These are phyloP conservation scores for Canariomyces notabilis DNA, from an alignment of 2,329 filamentous ascomycete species.

Conservation along the genomic window DNA sequence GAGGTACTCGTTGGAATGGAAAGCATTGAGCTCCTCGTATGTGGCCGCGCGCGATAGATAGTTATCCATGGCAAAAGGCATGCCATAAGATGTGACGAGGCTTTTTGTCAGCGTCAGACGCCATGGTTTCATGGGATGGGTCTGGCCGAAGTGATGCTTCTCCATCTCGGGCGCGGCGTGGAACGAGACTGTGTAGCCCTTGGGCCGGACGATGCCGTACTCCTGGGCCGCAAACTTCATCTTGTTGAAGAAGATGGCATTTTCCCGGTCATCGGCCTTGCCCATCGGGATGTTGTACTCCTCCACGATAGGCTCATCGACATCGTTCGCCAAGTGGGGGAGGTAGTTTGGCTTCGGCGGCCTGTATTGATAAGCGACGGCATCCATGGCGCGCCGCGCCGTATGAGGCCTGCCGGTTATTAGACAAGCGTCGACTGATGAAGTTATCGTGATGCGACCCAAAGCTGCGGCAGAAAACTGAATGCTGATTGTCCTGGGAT, in stretches of 20 bases:
- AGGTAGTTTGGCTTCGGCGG: constrained; percentile 57
- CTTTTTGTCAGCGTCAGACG: constrained; percentile 92
- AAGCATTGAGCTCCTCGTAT: constrained; percentile 79
- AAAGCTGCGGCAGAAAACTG: not conserved
- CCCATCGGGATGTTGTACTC: constrained; percentile 48
- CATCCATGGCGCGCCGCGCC: constrained; percentile 32
- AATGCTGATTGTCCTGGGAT: not conserved
- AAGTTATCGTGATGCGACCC: not conserved
- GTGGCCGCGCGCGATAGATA: constrained; percentile 80
- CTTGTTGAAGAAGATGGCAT: constrained; percentile 53
- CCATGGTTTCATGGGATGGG: constrained; percentile 99
- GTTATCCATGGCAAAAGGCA: constrained; percentile 95
- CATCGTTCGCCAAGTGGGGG: constrained; percentile 48
- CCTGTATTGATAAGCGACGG: constrained; percentile 47
- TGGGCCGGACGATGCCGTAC: constrained; percentile 70
- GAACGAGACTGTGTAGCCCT: constrained; percentile 88
- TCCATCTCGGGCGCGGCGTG: constrained; percentile 95
- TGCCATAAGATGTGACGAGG: constrained; percentile 87
- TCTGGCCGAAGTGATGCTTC: constrained; percentile 92
- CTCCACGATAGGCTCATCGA: constrained; percentile 47
- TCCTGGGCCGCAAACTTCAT: constrained; percentile 52
- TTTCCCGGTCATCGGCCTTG: constrained; percentile 47
- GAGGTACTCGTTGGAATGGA: constrained; percentile 85
- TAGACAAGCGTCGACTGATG: too few species aligned
- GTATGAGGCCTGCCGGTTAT: not conserved